Percentiles rank a stretch among this genome's conserved stretches.
Evolutionary conservation across 73 alveolate genomes (phyloP).

Genomic region (Durusdinium trenchii): DNA sequence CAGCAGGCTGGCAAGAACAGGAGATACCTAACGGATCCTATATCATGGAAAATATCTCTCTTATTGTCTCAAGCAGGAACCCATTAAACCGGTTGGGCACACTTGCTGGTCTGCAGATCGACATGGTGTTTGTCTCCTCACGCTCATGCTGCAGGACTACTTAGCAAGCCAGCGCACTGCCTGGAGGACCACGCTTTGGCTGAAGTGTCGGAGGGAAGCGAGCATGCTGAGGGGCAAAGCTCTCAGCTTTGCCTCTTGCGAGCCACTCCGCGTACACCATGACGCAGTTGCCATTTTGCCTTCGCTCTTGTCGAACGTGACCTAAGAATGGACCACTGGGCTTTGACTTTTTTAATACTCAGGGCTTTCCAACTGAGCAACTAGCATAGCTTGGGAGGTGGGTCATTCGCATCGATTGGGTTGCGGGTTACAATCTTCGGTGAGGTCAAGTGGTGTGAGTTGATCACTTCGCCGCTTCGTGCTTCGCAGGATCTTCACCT

Average conservation of each 20-base stretch:
- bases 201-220: not conserved
- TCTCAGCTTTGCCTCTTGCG: not conserved
- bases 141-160: slow-evolving; percentile 3
- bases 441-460: not conserved
- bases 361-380: not conserved
- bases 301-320: not conserved
- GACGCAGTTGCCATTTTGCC: not conserved
- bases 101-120: not conserved
- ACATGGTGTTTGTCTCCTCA: no score
- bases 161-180: slow-evolving; percentile 31
- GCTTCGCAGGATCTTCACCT: slow-evolving; percentile 40
- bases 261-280: not conserved
- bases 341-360: not conserved
- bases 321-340: no score
- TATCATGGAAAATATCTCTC: not conserved
- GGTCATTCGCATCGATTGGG: not conserved
- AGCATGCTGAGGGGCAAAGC: not conserved
- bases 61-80: not conserved
- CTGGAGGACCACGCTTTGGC: slow-evolving; percentile 43
- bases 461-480: not conserved
- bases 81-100: not conserved
- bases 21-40: not conserved
- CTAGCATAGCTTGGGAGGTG: not conserved
- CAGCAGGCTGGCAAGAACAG: not conserved
- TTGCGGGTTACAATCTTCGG: no score